Percentiles rank a stretch among this genome's conserved stretches.
Evolutionary conservation across 495 filamentous ascomycete species (phyloP).

Genomic region (Wilcoxina mikolae): DNA sequence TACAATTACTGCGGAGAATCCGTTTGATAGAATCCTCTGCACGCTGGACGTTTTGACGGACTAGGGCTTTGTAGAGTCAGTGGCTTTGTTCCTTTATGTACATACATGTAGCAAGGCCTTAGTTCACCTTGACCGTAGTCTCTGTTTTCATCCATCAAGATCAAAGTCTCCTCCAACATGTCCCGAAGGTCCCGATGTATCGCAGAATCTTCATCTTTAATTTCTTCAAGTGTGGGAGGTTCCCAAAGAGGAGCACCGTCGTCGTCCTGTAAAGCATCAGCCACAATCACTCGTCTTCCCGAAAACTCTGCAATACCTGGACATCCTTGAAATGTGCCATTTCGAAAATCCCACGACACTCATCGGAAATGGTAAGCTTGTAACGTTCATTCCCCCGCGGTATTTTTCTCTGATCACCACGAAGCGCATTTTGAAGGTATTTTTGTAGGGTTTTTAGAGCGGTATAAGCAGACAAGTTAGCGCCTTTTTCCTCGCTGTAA

Average conservation of each 20-base stretch:
- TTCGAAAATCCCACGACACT: constrained; percentile 18
- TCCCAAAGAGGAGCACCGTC: constrained; percentile 8
- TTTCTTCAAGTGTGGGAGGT: constrained; percentile 9
- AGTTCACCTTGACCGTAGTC: constrained; percentile 9
- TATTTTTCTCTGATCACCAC: constrained; percentile 16
- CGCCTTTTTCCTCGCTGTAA: constrained; percentile 5
- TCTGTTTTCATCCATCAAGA: constrained; percentile 22
- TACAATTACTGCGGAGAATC: not conserved
- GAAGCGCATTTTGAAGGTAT: constrained; percentile 22
- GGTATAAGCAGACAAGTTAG: not conserved
- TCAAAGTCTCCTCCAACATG: constrained; percentile 24
- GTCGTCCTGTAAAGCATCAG: not conserved
- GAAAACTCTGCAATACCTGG: not conserved
- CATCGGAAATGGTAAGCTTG: constrained; percentile 12
- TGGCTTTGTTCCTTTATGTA: constrained; percentile 5
- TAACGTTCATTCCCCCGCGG: constrained; percentile 16
- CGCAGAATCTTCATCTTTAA: constrained; percentile 10
- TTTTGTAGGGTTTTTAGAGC: constrained; percentile 11
- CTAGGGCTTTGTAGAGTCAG: constrained; percentile 11
- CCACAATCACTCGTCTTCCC: not conserved
- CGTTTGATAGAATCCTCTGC: constrained; percentile 19
- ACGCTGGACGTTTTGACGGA: constrained; percentile 11
- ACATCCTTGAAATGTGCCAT: constrained; percentile 11
- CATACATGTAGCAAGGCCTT: not conserved
- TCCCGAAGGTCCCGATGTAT: constrained; percentile 10